phyloP scores from a whole-genome alignment of 345 rosid genomes.

The Camelina sativa region DNA sequence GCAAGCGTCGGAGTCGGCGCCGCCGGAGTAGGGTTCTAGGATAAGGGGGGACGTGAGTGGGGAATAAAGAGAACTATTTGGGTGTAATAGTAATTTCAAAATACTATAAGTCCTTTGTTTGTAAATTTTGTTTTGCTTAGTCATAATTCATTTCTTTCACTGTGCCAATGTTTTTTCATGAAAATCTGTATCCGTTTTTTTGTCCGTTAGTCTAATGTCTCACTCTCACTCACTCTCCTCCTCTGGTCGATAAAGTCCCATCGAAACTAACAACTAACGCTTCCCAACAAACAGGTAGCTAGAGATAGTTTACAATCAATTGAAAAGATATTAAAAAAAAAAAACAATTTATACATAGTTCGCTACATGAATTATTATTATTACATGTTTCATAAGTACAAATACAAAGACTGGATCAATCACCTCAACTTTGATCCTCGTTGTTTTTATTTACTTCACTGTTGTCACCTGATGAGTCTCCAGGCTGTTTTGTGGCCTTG shows the following conservation, averaged over 20 bases:
- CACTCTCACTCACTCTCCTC: conserved; percentile 31
- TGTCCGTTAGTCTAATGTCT: conserved; percentile 44
- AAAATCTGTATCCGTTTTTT: conserved; percentile 27
- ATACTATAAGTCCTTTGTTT: conserved; percentile 42
- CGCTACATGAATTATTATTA: neutral
- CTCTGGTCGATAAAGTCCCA: conserved; percentile 35
- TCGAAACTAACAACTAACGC: conserved; percentile 44
- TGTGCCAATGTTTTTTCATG: conserved; percentile 30
- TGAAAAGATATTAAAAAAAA: neutral
- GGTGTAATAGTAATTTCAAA: conserved; percentile 39
- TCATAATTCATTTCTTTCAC: conserved; percentile 38
- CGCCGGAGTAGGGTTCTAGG: conserved; percentile 75
- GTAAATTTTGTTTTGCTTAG: conserved; percentile 43
- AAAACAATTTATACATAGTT: neutral
- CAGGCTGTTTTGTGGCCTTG: conserved; percentile 46
- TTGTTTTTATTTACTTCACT: conserved; percentile 46
- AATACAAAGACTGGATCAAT: conserved; percentile 38
- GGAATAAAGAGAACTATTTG: conserved; percentile 32
- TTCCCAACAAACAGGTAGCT: conserved; percentile 32
- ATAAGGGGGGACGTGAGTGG: conserved; percentile 13
- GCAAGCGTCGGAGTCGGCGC: conserved; percentile 68
- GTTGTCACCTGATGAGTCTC: conserved; percentile 40
- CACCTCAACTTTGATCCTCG: conserved; percentile 58
- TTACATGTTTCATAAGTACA: conserved; percentile 34
- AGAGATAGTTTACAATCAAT: conserved; percentile 11